Conservation (phyloP, 2,329 filamentous ascomycete genomes). For the Cordyceps cicadae region DNA sequence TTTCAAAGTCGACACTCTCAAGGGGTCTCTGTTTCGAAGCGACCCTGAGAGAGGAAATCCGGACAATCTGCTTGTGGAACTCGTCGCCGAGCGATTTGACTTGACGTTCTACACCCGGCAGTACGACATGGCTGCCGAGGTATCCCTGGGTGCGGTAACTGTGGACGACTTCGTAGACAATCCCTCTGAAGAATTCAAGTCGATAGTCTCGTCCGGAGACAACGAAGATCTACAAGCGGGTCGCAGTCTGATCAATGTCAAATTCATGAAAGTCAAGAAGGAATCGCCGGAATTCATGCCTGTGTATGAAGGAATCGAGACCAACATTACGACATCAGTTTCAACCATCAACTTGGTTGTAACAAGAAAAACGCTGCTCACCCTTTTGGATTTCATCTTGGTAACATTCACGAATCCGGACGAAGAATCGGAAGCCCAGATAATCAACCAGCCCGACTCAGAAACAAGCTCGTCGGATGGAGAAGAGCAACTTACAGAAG, state of each 20-base stretch:
- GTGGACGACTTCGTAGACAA: conserved; percentile 95
- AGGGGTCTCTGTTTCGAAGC: conserved; percentile 83
- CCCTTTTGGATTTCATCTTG: conserved; percentile 86
- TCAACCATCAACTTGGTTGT: conserved; percentile 96
- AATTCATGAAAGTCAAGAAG: conserved; percentile 81
- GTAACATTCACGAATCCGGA: conserved; percentile 71
- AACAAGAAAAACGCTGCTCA: conserved; percentile 85
- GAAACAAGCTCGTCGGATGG: conserved; percentile 33
- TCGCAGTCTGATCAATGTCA: conserved; percentile 77
- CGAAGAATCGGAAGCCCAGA: conserved; percentile 18
- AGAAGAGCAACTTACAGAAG: conserved; percentile 27
- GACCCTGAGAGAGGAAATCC: conserved; percentile 68
- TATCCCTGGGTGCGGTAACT: conserved; percentile 75
- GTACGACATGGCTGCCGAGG: conserved; percentile 89
- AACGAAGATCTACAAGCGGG: conserved; percentile 64
- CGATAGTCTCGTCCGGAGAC: conserved; percentile 82
- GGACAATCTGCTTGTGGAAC: conserved; percentile 78
- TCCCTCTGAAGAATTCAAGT: conserved; percentile 83
- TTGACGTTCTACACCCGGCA: conserved; percentile 81
- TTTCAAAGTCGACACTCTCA: conserved; percentile 88
- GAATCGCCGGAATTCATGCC: conserved; percentile 89
- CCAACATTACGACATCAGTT: conserved; percentile 80
- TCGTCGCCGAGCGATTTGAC: conserved; percentile 82
- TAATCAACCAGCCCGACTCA: conserved; percentile 25
- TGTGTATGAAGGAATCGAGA: conserved; percentile 87